Evolutionary conservation across 768 basidiomycete genomes (phyloP), one percentile per base, ranked within the genome.

Genomic region (Termitomyces sp.): DNA sequence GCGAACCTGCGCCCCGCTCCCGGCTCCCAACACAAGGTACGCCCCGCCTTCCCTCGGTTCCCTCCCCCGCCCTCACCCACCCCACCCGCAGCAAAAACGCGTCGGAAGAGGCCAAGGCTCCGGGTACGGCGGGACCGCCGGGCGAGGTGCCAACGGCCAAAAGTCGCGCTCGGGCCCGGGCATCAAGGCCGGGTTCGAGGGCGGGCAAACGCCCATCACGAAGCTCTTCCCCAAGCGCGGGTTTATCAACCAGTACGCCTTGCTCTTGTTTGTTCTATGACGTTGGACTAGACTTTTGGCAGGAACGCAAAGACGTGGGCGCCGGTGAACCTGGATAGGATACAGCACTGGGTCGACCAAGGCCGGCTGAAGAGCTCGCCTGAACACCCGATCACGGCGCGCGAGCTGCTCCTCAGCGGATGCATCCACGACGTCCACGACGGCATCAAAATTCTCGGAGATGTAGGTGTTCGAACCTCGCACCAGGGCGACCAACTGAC

Each of bases 131-230:
- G 88, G 93, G 61, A 98, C 96, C 1, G 89, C 95, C 10, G 93
- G 93, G 64, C 83, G 93, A 57, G 97, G 97, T 74, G 83, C 91
- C 72, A 99, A 99, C 67, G 97, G 97, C 65, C 94, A 96, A 74
- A 95, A 95, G 60, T 88, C 97, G 40, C 86, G 96, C 62, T 85
- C 93, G 5, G 95, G 95, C 2, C 86, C 88, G 59, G 91, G 93
- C 5, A 89, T 93, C 33, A 83, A 81, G 65, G 79, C 84, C 30
- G 88, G 92, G 6, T 99, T 98, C 63, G 97, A 98, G 73, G 97
- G 97, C 69, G 97, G 97, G 62, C 96, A 98, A 72, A 98, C 96
- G 5, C 92, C 96, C 14, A 85, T 98, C 56, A 88, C 91, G 5
- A 87, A 93, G 63, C 77, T 87, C 47, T 91, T 95, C 69, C 97